Percentiles rank a stretch among this genome's conserved stretches.
Evolutionary conservation across 2,329 filamentous ascomycete genomes (phyloP).

Genomic region (Colletotrichum chlorophyti): DNA sequence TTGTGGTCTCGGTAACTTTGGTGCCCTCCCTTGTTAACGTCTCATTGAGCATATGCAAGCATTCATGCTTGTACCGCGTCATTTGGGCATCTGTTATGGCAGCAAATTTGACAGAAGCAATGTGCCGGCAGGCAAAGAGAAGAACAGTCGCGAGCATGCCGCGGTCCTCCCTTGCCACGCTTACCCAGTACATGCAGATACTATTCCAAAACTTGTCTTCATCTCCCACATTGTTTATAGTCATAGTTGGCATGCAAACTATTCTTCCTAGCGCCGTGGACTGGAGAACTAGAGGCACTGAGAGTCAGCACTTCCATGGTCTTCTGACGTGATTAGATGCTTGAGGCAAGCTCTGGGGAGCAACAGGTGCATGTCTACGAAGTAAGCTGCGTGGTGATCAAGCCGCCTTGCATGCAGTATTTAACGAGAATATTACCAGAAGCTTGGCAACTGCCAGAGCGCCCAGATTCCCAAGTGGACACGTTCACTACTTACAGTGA

Average conservation of each 20-base stretch:
- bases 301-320: not conserved
- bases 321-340: not conserved
- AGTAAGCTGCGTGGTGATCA: too few species aligned
- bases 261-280: conserved; percentile 5
- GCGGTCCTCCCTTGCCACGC: conserved; percentile 25
- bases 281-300: not conserved
- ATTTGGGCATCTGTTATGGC: not conserved
- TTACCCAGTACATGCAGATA: conserved; percentile 30
- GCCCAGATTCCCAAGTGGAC: not conserved
- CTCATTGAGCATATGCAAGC: conserved; percentile 22
- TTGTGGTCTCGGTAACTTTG: conserved; percentile 29
- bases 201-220: conserved; percentile 13
- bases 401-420: too few species aligned
- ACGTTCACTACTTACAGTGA: conserved; percentile 22
- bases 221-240: not conserved
- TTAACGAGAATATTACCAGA: too few species aligned
- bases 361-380: too few species aligned
- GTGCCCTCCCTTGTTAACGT: conserved; percentile 16
- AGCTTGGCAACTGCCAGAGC: too few species aligned
- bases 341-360: not conserved
- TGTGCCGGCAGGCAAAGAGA: conserved; percentile 29
- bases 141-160: conserved; percentile 33
- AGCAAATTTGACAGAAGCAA: conserved; percentile 3
- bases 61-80: conserved; percentile 29
- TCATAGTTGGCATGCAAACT: conserved; percentile 9